Percentiles rank a stretch among this genome's conserved stretches.
phyloP scores from a whole-genome alignment of 148 eudicot genomes.

The Rheum nobile region DNA sequence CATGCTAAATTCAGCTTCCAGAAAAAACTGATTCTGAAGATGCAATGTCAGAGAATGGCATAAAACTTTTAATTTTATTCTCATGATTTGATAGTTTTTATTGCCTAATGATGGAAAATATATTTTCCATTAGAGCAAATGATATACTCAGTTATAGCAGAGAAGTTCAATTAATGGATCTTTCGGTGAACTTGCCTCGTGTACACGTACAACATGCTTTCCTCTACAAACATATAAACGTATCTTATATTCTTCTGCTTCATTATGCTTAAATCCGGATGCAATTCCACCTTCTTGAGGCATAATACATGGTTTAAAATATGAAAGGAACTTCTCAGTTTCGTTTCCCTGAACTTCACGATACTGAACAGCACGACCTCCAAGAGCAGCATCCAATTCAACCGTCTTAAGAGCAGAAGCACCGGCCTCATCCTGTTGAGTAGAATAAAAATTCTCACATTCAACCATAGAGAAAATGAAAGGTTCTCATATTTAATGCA shows the following conservation, averaged over 20 bases:
- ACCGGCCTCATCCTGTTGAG: conserved; percentile 86
- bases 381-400: conserved; percentile 92
- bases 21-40: too few relatives aligned
- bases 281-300: conserved; percentile 87
- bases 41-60: too few relatives aligned
- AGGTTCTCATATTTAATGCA: neutral
- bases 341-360: conserved; percentile 96
- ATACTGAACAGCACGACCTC: conserved; percentile 96
- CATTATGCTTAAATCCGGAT: conserved; percentile 73
- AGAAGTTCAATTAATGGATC: neutral
- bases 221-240: conserved; percentile 82
- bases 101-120: too few relatives aligned
- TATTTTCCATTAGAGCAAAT: too few relatives aligned
- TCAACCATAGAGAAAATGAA: neutral
- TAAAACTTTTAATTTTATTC: too few relatives aligned
- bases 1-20: too few relatives aligned
- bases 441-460: neutral
- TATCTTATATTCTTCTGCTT: conserved; percentile 50
- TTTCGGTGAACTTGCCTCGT: conserved; percentile 44
- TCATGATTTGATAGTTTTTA: too few relatives aligned
- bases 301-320: conserved; percentile 95
- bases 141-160: neutral
- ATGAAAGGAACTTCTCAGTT: conserved; percentile 96
- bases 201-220: conserved; percentile 88
- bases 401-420: conserved; percentile 77